Evolutionary conservation across 352 stramenopile genomes (phyloP).

Genomic region (Pythium insidiosum): DNA sequence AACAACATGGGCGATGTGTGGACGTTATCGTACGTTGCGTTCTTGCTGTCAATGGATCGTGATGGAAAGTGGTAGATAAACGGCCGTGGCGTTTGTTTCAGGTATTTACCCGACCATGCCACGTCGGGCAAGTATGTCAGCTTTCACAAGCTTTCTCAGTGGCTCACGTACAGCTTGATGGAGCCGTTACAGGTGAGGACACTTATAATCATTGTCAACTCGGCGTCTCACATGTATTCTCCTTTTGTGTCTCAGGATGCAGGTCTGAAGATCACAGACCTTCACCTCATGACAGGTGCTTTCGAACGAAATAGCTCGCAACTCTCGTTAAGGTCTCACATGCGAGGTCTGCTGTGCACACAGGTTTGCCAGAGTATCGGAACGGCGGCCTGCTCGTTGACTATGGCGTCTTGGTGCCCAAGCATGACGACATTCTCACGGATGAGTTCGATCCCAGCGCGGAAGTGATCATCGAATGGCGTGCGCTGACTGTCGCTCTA

Average conservation of each 20-base stretch:
- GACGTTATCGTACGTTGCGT: conserved; percentile 43
- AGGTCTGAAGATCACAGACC: conserved; percentile 70
- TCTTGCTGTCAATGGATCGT: background rate
- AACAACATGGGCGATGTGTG: conserved; percentile 85
- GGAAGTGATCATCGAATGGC: conserved; percentile 83
- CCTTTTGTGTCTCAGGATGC: conserved; percentile 23
- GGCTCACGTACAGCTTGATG: conserved; percentile 86
- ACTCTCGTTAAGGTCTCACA: too few relatives aligned
- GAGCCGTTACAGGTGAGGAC: conserved; percentile 51
- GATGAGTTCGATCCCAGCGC: conserved; percentile 53
- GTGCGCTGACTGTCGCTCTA: conserved; percentile 71
- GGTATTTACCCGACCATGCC: conserved; percentile 38
- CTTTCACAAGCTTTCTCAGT: conserved; percentile 88
- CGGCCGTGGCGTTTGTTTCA: too few relatives aligned
- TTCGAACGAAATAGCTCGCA: too few relatives aligned
- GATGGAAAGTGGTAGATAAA: background rate
- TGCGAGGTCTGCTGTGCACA: too few relatives aligned
- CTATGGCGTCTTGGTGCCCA: conserved; percentile 68
- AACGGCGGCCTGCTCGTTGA: conserved; percentile 81
- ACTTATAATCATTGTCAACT: background rate
- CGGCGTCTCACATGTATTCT: background rate
- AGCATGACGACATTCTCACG: conserved; percentile 39
- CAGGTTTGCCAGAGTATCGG: conserved; percentile 74
- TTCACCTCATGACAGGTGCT: conserved; percentile 50
- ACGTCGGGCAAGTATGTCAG: conserved; percentile 60